Conservation (phyloP, 257 asterid genomes). For the Gentiana straminea region DNA sequence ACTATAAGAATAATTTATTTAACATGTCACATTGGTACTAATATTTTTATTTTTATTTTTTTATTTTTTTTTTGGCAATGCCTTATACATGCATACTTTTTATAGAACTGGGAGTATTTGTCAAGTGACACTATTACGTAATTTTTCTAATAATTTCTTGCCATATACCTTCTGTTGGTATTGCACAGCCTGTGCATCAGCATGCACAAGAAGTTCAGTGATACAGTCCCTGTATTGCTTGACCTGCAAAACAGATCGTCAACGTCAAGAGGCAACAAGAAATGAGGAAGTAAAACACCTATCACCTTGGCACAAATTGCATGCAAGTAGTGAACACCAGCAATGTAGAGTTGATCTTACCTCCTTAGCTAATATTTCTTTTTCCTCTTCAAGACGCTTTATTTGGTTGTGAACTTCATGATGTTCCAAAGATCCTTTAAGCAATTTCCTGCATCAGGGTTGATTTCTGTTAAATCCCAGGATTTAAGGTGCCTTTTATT, state of each 20-base stretch:
- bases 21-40: no score
- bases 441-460: constrained; percentile 28
- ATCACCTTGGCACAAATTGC: neutral
- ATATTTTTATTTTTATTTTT: no score
- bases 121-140: neutral
- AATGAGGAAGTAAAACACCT: neutral
- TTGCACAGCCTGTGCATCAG: constrained; percentile 86
- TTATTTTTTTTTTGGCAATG: no score
- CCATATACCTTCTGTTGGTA: constrained; percentile 66
- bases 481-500: no score
- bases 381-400: constrained; percentile 54
- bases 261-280: constrained; percentile 3
- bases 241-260: constrained; percentile 38
- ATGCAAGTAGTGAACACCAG: neutral
- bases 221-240: constrained; percentile 53
- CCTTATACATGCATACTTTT: neutral
- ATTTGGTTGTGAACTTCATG: constrained; percentile 37
- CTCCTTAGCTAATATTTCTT: constrained; percentile 53
- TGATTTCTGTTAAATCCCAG: no score
- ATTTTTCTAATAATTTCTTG: neutral
- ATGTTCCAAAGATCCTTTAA: constrained; percentile 32
- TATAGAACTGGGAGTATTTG: neutral
- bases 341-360: constrained; percentile 20
- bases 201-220: constrained; percentile 69
- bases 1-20: no score